Evolutionary conservation across 441 rosid species (phyloP).

Genomic region (Dalechampia spathulata): DNA sequence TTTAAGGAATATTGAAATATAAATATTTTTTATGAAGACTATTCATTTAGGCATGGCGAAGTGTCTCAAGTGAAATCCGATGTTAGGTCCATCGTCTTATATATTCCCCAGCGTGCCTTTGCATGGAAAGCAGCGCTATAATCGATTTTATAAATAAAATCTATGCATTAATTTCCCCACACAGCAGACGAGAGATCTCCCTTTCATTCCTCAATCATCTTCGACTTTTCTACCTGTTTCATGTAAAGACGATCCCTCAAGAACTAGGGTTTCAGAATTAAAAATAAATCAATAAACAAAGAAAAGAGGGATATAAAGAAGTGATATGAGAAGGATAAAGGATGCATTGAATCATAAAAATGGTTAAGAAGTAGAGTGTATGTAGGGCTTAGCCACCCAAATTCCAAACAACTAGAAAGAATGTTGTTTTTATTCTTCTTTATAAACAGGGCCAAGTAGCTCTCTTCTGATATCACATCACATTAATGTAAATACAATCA

Average conservation of each 20-base stretch:
- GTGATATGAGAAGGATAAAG: too few species aligned
- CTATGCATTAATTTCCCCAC: conserved; percentile 7
- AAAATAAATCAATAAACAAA: too few species aligned
- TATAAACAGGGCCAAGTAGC: background rate
- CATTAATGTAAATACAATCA: background rate
- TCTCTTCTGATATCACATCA: conserved; percentile 14
- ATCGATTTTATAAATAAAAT: too few species aligned
- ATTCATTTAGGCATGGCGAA: too few species aligned
- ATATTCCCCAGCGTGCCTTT: conserved; percentile 43
- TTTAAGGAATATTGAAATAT: too few species aligned
- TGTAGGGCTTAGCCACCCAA: background rate
- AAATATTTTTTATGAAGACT: too few species aligned
- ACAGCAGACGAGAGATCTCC: conserved; percentile 58
- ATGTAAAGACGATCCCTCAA: conserved; percentile 17
- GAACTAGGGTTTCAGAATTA: too few species aligned
- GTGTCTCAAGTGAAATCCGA: conserved; percentile 21
- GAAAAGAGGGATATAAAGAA: too few species aligned
- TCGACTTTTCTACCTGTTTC: conserved; percentile 31
- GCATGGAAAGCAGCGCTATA: conserved; percentile 65
- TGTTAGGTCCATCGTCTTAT: conserved; percentile 15
- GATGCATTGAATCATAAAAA: too few species aligned
- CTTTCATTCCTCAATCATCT: conserved; percentile 81
- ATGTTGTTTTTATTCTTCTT: background rate
- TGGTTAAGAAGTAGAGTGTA: too few species aligned
- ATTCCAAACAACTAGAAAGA: background rate